A percentile compares a stretch with the other conserved stretches of the same genome.
Evolutionary conservation across 2,329 filamentous ascomycete genomes (phyloP).

Genomic region (Colletotrichum sp.): DNA sequence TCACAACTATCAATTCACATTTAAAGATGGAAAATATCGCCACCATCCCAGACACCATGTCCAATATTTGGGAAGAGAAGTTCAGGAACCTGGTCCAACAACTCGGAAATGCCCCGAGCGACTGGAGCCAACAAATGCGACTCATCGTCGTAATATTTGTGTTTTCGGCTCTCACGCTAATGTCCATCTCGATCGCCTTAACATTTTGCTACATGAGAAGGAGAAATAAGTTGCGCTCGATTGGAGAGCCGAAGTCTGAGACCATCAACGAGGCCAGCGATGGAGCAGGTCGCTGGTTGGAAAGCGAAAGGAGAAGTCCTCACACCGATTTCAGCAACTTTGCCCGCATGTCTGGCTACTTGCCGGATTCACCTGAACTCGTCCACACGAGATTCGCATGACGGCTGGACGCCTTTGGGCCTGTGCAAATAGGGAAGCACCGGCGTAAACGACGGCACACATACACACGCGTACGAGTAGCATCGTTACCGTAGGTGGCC

Average conservation of each 20-base stretch:
- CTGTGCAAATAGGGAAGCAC: neutral
- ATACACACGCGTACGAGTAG: neutral
- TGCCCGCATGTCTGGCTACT: neutral
- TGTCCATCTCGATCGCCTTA: neutral
- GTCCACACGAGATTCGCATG: neutral
- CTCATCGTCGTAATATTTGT: neutral
- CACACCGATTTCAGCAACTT: neutral
- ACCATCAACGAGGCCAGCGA: neutral
- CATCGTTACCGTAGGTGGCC: neutral
- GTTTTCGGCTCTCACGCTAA: neutral
- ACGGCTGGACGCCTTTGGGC: neutral
- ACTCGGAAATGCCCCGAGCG: neutral
- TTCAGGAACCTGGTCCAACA: neutral
- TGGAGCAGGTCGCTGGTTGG: neutral
- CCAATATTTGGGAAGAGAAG: neutral
- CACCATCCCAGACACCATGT: neutral
- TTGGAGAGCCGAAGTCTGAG: neutral
- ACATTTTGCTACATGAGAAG: neutral
- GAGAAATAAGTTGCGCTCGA: neutral
- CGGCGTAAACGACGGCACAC: neutral
- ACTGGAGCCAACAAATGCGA: neutral
- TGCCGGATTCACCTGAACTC: neutral
- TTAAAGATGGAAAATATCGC: neutral
- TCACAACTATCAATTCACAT: neutral
- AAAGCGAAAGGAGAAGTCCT: neutral